Conservation (phyloP, 768 basidiomycete genomes). For the Crepidotus variabilis region DNA sequence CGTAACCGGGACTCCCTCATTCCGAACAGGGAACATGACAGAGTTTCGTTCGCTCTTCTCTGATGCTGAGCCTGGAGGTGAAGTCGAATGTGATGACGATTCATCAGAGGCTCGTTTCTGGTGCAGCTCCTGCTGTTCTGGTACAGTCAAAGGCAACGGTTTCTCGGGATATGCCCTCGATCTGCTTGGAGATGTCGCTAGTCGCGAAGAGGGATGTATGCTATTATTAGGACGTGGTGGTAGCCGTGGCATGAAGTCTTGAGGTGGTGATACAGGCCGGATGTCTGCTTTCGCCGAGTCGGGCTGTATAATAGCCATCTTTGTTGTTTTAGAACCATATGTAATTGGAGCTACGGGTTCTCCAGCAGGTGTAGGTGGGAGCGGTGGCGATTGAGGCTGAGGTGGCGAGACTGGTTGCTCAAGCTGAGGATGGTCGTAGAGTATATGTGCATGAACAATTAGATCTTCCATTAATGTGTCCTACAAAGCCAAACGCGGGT, state of each 20-base stretch:
- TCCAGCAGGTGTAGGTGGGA: constrained; percentile 69
- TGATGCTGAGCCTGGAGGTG: constrained; percentile 5
- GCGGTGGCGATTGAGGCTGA: constrained; percentile 55
- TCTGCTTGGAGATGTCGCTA: constrained; percentile 47
- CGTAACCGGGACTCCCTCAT: not conserved
- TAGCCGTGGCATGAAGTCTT: constrained; percentile 72
- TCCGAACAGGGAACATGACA: constrained; percentile 15
- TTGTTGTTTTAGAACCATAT: constrained; percentile 75
- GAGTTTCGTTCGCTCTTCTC: constrained; percentile 17
- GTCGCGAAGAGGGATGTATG: constrained; percentile 74
- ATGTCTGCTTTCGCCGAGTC: constrained; percentile 13
- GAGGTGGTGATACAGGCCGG: constrained; percentile 28
- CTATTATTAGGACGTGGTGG: constrained; percentile 67
- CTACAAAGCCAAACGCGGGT: constrained; percentile 12
- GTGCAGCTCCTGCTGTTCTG: constrained; percentile 4
- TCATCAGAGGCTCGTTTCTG: constrained; percentile 5
- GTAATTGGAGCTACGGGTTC: constrained; percentile 53
- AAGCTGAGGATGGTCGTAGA: constrained; percentile 55
- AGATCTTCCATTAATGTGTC: constrained; percentile 79
- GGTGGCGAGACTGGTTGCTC: constrained; percentile 3
- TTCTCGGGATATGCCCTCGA: constrained; percentile 21
- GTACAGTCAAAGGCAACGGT: constrained; percentile 19
- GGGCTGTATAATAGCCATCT: constrained; percentile 46
- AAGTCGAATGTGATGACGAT: constrained; percentile 24
- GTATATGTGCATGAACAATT: constrained; percentile 60